Percentiles rank a stretch among this genome's conserved stretches.
Evolutionary conservation across 148 eudicot genomes (phyloP).

Genomic region (Spergularia marina): DNA sequence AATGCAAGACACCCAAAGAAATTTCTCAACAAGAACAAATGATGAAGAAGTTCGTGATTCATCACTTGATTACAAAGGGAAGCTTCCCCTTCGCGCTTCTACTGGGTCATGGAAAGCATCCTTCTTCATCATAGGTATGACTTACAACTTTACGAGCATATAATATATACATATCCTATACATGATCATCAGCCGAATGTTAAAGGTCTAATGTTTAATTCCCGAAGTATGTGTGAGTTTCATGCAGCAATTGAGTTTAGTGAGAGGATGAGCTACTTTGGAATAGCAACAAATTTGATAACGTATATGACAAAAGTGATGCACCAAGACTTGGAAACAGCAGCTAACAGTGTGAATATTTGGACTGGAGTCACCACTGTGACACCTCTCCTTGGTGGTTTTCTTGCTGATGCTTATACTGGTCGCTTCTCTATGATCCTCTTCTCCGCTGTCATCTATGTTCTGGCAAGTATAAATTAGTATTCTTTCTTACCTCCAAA

Average conservation of each 20-base stretch:
- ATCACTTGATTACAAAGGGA: constrained; percentile 69
- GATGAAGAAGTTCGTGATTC: constrained; percentile 39
- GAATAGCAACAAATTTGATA: constrained; percentile 67
- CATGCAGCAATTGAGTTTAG: constrained; percentile 77
- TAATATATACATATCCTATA: no score
- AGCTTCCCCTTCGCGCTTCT: constrained; percentile 51
- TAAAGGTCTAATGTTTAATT: not conserved
- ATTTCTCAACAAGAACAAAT: not conserved
- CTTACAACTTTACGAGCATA: no score
- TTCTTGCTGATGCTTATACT: constrained; percentile 69
- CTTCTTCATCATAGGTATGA: constrained; percentile 63
- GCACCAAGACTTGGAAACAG: constrained; percentile 67
- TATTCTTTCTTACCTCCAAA: not conserved
- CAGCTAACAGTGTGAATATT: constrained; percentile 59
- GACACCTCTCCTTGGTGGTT: constrained; percentile 74
- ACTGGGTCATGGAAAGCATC: constrained; percentile 86
- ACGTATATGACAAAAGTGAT: constrained; percentile 69
- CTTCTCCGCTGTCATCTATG: constrained; percentile 48
- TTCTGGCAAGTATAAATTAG: constrained; percentile 38
- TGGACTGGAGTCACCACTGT: constrained; percentile 73
- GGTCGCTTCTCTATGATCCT: constrained; percentile 71
- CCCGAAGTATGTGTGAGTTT: no score
- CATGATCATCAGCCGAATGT: not conserved
- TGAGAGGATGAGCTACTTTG: constrained; percentile 80
- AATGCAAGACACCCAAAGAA: not conserved